Conservation (phyloP, 2,329 filamentous ascomycete species). For the Coniochaeta sp. region DNA sequence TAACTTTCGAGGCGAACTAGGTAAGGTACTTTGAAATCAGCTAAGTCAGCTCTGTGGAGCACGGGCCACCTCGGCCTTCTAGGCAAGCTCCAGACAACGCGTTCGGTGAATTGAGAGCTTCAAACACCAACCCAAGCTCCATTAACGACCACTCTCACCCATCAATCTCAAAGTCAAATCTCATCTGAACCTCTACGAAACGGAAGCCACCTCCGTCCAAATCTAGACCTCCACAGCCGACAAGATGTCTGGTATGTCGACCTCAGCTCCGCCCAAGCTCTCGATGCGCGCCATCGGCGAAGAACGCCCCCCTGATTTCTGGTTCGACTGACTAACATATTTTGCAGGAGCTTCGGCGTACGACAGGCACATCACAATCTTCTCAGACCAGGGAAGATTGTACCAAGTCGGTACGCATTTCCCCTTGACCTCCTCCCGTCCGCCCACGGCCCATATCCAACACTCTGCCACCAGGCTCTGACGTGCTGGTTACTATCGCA, state of each 20-base stretch:
- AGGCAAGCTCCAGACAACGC: slow-evolving; percentile 44
- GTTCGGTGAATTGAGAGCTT: slow-evolving; percentile 19
- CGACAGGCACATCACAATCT: slow-evolving; percentile 99
- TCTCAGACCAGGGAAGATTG: slow-evolving; percentile 94
- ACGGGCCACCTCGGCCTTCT: slow-evolving; percentile 17
- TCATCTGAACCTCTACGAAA: background rate
- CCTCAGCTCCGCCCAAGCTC: background rate
- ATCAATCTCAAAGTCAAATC: background rate
- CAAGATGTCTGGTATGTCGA: slow-evolving; percentile 46
- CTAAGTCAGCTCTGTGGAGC: slow-evolving; percentile 1
- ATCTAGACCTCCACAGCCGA: slow-evolving; percentile 8
- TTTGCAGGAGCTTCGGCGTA: slow-evolving; percentile 73
- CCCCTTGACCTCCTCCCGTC: slow-evolving; percentile 4
- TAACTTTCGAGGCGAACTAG: background rate
- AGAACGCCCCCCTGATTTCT: too few relatives aligned
- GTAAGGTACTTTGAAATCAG: background rate
- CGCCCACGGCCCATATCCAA: background rate
- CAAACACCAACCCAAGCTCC: slow-evolving; percentile 12
- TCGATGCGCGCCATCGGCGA: background rate
- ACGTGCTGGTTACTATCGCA: background rate
- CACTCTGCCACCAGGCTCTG: background rate
- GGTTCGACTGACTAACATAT: slow-evolving; percentile 7
- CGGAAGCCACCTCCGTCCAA: background rate
- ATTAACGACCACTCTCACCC: slow-evolving; percentile 13
- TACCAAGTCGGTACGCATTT: slow-evolving; percentile 92